Evolutionary conservation across 345 rosid species (phyloP).

Genomic region (Brassica rapa): DNA sequence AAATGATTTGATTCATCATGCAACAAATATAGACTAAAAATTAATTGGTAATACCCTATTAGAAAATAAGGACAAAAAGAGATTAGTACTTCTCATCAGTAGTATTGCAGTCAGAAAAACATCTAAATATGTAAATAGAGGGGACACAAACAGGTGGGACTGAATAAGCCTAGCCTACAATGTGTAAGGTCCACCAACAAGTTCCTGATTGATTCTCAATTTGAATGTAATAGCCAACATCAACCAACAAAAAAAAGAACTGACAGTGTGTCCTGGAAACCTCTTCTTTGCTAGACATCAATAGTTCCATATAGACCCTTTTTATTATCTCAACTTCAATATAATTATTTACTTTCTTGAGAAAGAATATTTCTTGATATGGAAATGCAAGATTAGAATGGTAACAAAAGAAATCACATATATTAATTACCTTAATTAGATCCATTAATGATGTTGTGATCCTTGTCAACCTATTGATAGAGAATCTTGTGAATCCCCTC

Average conservation of each 20-base stretch:
- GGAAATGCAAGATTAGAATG: slow-evolving; percentile 17
- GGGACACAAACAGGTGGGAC: slow-evolving; percentile 33
- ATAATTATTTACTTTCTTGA: background rate
- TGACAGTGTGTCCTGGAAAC: slow-evolving; percentile 21
- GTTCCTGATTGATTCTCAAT: slow-evolving; percentile 30
- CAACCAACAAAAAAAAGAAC: slow-evolving; percentile 3
- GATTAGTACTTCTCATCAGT: background rate
- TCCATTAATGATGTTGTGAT: background rate
- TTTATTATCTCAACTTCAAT: slow-evolving; percentile 22
- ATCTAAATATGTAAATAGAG: slow-evolving; percentile 6
- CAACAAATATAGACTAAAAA: background rate
- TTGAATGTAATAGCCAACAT: slow-evolving; percentile 26
- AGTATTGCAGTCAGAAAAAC: slow-evolving; percentile 7
- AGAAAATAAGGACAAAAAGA: background rate
- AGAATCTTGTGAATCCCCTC: slow-evolving; percentile 23
- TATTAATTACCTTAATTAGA: slow-evolving; percentile 21
- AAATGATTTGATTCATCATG: background rate
- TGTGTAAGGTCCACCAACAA: slow-evolving; percentile 32
- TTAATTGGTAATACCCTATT: background rate
- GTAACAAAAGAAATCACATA: background rate
- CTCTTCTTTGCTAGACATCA: slow-evolving; percentile 21
- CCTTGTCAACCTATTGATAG: slow-evolving; percentile 1
- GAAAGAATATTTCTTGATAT: background rate
- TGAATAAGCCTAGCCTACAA: slow-evolving; percentile 24
- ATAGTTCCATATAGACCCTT: slow-evolving; percentile 10